These are phyloP conservation scores for Auricularia cornea DNA, from an alignment of 768 basidiomycete species.

Conservation along the genomic window DNA sequence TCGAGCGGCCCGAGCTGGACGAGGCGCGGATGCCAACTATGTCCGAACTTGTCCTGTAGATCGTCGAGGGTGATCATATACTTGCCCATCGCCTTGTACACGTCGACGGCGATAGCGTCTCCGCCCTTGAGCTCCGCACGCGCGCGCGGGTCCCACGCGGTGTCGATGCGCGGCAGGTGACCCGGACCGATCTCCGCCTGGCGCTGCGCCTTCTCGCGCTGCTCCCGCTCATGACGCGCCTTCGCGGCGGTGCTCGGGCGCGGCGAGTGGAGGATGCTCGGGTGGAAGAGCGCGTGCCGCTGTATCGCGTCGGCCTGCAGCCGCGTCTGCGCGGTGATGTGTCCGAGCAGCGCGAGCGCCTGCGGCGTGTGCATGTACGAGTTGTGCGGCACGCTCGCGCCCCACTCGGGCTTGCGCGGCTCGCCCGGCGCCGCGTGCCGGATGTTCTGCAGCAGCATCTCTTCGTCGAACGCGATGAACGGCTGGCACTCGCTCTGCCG, in stretches of 20 bases:
- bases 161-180: background rate
- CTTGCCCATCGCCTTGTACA: constrained; percentile 1
- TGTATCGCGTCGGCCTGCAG: background rate
- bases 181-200: background rate
- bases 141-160: background rate
- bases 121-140: background rate
- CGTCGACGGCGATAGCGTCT: background rate
- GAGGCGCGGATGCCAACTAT: background rate
- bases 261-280: background rate
- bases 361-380: background rate
- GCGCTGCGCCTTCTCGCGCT: background rate
- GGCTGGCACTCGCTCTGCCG: background rate
- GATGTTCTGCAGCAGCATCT: background rate
- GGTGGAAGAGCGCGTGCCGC: background rate
- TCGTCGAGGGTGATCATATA: constrained; percentile 1
- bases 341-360: background rate
- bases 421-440: background rate
- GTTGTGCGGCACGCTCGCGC: background rate
- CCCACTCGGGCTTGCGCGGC: background rate
- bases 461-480: background rate
- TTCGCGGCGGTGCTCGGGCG: background rate
- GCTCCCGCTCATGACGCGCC: background rate
- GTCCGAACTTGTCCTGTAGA: background rate
- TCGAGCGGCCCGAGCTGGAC: background rate
- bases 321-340: background rate